phyloP scores from a whole-genome alignment of 371 early-diverging fungal genomes.

The Mucor lusitanicus region DNA sequence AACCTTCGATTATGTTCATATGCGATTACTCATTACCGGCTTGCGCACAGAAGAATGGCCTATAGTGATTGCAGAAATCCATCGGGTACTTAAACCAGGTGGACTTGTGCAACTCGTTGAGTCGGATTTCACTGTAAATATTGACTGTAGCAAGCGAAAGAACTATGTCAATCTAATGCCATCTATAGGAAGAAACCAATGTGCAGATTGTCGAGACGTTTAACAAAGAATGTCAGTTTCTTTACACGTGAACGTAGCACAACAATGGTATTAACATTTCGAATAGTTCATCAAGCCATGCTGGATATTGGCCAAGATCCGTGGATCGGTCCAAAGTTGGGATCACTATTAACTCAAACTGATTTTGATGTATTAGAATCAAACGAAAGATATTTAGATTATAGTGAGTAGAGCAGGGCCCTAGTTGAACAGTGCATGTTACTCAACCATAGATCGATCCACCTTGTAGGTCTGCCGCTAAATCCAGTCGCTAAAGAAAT shows the following conservation, averaged over 20 bases:
- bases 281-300: slow-evolving; percentile 31
- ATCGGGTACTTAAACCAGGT: slow-evolving; percentile 50
- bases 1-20: slow-evolving; percentile 51
- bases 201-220: slow-evolving; percentile 13
- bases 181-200: slow-evolving; percentile 11
- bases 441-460: not conserved
- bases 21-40: slow-evolving; percentile 43
- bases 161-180: not conserved
- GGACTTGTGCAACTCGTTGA: slow-evolving; percentile 48
- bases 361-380: slow-evolving; percentile 29
- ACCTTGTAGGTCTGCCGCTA: slow-evolving; percentile 20
- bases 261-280: not conserved
- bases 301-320: slow-evolving; percentile 41
- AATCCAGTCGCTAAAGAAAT: slow-evolving; percentile 42
- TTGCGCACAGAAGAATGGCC: slow-evolving; percentile 40
- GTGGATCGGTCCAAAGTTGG: slow-evolving; percentile 34
- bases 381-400: slow-evolving; percentile 22
- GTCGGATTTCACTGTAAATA: slow-evolving; percentile 41
- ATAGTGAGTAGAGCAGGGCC: slow-evolving; percentile 12
- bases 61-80: slow-evolving; percentile 32
- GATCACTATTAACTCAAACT: slow-evolving; percentile 19
- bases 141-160: no score
- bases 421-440: not conserved
- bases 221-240: slow-evolving; percentile 17
- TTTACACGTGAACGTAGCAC: not conserved